Base-by-base conservation (phyloP, 139 green algal species). In the Chlorella sp. region DNA sequence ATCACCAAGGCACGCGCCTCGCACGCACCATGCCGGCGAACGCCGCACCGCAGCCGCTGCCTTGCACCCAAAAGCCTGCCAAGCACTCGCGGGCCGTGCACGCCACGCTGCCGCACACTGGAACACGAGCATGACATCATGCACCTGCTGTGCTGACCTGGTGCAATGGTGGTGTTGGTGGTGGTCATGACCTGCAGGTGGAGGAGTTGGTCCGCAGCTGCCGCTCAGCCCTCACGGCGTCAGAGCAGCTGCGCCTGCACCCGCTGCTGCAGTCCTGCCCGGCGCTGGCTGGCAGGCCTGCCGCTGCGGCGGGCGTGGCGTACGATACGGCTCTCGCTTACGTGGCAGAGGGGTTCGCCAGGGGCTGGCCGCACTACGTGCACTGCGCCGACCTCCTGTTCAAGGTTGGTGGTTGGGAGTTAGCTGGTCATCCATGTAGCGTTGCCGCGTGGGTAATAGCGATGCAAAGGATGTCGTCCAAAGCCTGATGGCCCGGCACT, bases 251-350 rank as follows among this genome's bases (percentile, higher is more conserved):
- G 5, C 35, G 61, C 4, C 65, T 83, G 59, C 51, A 73, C 1
- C 55, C 42, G 0, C 67, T 73, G 27, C 20, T 75, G 23, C 42
- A 73, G 27, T 33, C n/a, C 6, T 42, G 31, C 32, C 30, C 30
- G 4, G 42, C 49, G 27, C 27, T 49, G 42, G 27, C 5, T 20
- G 49, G 42, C 67, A 77, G 74, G 35, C 69, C 32, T n/a, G 67
- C 10, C 29, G 26, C 67, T 23, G 31, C 49, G 26, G 35, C 62
- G 0, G 60, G 64, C 2, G 61, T 77, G 67, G 35, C 70, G 67
- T 76, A 83, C 31, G 74, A 82, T 42, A 49, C 35, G 24, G 81
- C 81, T 1, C 68, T 82, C 3, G 77, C 81, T 0, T 67, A 35
- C 1, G 61, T 80, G 10, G 81, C 78, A 4, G 71, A 78, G 27